Conservation (phyloP, 2,329 filamentous ascomycete species). For the Penicillium griseofulvum region DNA sequence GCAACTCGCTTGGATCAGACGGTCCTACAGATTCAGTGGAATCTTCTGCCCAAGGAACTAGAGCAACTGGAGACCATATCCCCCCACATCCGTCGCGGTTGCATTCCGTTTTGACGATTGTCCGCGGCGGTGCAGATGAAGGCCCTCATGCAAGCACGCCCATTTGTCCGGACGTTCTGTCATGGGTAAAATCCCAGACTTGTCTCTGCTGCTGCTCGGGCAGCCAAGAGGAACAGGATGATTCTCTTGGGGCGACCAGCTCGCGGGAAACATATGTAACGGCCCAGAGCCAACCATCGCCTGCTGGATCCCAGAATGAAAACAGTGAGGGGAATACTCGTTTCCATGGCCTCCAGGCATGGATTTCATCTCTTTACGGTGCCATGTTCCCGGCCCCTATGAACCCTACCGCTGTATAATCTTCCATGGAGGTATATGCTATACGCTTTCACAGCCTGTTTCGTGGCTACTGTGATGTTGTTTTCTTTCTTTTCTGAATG, state of each 20-base stretch:
- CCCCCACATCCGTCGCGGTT: conserved; percentile 1
- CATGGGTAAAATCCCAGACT: conserved; percentile 7
- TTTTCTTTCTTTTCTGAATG: background rate
- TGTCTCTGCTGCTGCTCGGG: conserved; percentile 12
- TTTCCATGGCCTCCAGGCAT: background rate
- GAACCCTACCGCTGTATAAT: background rate
- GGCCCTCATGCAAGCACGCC: background rate
- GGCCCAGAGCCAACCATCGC: conserved; percentile 10
- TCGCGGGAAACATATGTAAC: conserved; percentile 20
- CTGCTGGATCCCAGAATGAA: background rate
- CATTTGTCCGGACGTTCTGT: background rate
- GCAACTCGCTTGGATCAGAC: background rate
- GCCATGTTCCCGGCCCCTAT: background rate
- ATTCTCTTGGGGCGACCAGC: conserved; percentile 3
- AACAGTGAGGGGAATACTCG: background rate
- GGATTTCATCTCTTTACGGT: conserved; percentile 4
- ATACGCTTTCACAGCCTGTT: background rate
- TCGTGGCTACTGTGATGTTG: background rate
- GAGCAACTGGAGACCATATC: background rate
- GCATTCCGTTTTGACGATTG: background rate
- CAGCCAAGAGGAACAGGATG: background rate
- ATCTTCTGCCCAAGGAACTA: background rate
- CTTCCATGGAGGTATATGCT: background rate
- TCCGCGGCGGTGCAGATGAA: background rate
- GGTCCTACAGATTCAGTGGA: background rate